A percentile compares a stretch with the other conserved stretches of the same genome.
Evolutionary conservation across 2,329 filamentous ascomycete genomes (phyloP).

Genomic region (Ophiosphaerella herpotricha): DNA sequence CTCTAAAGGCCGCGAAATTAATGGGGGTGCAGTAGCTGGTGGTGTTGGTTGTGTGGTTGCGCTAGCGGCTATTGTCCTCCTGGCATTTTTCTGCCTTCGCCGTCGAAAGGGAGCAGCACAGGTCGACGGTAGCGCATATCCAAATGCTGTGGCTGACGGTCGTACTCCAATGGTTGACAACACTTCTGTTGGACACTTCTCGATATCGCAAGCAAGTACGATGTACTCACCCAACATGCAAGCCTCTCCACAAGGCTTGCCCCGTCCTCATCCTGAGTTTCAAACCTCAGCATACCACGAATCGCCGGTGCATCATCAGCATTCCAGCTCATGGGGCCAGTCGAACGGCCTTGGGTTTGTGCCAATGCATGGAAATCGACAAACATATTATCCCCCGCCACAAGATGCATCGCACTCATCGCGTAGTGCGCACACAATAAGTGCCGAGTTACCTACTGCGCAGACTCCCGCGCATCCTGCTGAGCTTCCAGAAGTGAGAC

Average conservation of each 20-base stretch:
- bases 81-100: constrained; percentile 28
- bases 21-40: constrained; percentile 39
- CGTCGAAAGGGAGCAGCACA: constrained; percentile 17
- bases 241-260: constrained; percentile 12
- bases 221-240: constrained; percentile 13
- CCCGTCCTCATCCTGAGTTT: constrained; percentile 2
- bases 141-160: not conserved
- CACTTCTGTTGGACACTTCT: constrained; percentile 1
- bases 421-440: not conserved
- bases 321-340: not conserved
- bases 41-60: constrained; percentile 39
- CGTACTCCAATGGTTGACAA: constrained; percentile 1
- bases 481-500: constrained; percentile 6
- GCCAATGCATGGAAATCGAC: not conserved
- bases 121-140: not conserved
- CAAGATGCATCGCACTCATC: not conserved
- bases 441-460: constrained; percentile 7
- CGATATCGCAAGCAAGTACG: constrained; percentile 10
- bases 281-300: not conserved
- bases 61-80: constrained; percentile 19
- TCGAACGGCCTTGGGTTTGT: not conserved
- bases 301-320: constrained; percentile 2
- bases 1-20: constrained; percentile 3
- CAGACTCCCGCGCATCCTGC: constrained; percentile 1
- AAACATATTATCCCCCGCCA: constrained; percentile 9